Percentiles rank a stretch among this genome's conserved stretches.
Conservation (phyloP, 1,284 basidiomycete genomes). For the Tausonia pullulans region DNA sequence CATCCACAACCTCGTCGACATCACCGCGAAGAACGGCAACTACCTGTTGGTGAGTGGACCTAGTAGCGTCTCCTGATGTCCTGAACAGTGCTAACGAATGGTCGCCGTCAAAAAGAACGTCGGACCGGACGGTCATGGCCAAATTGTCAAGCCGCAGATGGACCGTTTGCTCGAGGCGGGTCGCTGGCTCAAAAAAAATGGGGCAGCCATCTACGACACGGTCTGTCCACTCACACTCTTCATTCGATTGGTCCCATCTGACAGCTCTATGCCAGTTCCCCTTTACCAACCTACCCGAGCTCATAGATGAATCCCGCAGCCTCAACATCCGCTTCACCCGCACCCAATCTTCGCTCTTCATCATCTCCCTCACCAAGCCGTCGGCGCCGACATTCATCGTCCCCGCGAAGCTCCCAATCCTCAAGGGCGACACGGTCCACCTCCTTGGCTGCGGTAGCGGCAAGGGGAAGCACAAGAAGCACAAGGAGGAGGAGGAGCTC, state of each 20-base stretch:
- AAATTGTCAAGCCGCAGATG: conserved; percentile 41
- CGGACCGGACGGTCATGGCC: conserved; percentile 46
- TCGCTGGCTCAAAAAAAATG: conserved; percentile 42
- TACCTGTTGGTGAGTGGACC: conserved; percentile 34
- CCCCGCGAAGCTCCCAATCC: conserved; percentile 37
- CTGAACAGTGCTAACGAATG: too few species aligned
- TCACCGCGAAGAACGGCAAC: conserved; percentile 27
- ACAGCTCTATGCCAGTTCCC: conserved; percentile 11
- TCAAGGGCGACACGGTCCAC: conserved; percentile 38
- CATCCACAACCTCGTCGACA: conserved; percentile 44
- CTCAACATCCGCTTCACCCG: conserved; percentile 43
- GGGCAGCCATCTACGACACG: conserved; percentile 45
- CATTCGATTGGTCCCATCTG: not conserved
- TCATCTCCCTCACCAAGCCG: conserved; percentile 37
- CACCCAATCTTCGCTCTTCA: conserved; percentile 43
- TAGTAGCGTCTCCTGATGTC: too few species aligned
- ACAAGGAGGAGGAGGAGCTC: too few species aligned
- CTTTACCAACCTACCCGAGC: conserved; percentile 20
- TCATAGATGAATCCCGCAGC: conserved; percentile 32
- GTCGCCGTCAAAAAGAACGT: conserved; percentile 30
- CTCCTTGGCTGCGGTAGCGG: conserved; percentile 27
- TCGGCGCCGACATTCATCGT: conserved; percentile 32
- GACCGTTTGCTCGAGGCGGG: conserved; percentile 43
- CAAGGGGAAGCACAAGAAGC: too few species aligned
- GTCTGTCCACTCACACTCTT: conserved; percentile 23